Percentiles rank a stretch among this genome's conserved stretches.
Evolutionary conservation across 2,329 filamentous ascomycete genomes (phyloP).

Genomic region (Aureobasidium mangrovei): DNA sequence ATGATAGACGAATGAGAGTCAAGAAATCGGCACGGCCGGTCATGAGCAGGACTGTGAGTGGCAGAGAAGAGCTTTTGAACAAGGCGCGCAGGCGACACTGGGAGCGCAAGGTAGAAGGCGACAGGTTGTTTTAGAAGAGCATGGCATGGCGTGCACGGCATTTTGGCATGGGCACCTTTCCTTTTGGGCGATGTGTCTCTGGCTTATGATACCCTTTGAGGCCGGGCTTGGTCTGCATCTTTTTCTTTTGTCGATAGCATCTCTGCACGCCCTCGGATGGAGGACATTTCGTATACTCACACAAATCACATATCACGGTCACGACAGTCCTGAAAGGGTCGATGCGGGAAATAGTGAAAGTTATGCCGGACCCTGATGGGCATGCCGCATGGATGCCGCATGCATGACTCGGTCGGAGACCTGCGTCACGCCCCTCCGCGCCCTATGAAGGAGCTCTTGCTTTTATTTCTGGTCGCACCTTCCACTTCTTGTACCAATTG

Average conservation of each 20-base stretch:
- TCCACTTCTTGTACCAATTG: not conserved
- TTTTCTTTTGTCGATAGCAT: not conserved
- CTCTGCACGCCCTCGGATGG: not conserved
- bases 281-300: not conserved
- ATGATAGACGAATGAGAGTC: constrained; percentile 1
- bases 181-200: not conserved
- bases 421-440: not conserved
- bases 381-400: no score
- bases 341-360: not conserved
- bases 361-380: not conserved
- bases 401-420: not conserved
- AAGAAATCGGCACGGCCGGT: not conserved
- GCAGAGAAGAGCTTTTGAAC: constrained; percentile 8
- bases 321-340: not conserved
- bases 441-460: not conserved
- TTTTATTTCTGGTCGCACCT: not conserved
- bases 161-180: not conserved
- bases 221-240: not conserved
- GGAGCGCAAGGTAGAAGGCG: not conserved
- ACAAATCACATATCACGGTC: not conserved
- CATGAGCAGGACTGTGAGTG: constrained; percentile 6
- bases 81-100: constrained; percentile 2
- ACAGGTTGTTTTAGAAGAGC: not conserved
- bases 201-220: constrained; percentile 11
- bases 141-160: not conserved